phyloP scores from a whole-genome alignment of 73 alveolate species.

The Loxodes magnus region DNA sequence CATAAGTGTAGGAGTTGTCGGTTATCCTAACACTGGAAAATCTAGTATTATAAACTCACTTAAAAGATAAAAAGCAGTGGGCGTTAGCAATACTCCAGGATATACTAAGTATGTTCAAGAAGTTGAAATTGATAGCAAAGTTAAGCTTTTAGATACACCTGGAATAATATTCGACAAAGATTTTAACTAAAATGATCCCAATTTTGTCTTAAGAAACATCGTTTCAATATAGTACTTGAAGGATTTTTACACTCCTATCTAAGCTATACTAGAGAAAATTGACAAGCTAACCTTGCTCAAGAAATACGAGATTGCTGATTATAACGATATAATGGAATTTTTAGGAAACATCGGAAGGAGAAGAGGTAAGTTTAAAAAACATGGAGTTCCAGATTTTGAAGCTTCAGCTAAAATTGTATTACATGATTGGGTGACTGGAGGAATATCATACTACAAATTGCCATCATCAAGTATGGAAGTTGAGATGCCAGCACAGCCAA shows the following conservation, averaged over 20 bases:
- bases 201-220: conserved; percentile 67
- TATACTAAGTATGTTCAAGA: conserved; percentile 91
- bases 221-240: conserved; percentile 80
- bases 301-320: conserved; percentile 64
- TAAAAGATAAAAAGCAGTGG: conserved; percentile 85
- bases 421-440: conserved; percentile 86
- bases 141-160: conserved; percentile 90
- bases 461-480: too few species aligned
- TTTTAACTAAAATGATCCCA: conserved; percentile 44
- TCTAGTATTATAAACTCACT: conserved; percentile 65
- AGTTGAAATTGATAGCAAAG: conserved; percentile 83
- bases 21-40: conserved; percentile 93
- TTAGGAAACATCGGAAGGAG: conserved; percentile 73
- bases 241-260: conserved; percentile 83
- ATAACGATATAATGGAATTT: conserved; percentile 57
- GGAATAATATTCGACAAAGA: conserved; percentile 86
- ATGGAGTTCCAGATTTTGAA: conserved; percentile 88
- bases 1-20: conserved; percentile 93
- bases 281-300: conserved; percentile 50
- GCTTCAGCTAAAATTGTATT: conserved; percentile 85
- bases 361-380: conserved; percentile 76
- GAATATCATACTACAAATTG: conserved; percentile 67
- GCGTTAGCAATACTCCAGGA: conserved; percentile 93
- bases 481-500: too few species aligned
- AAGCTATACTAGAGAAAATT: conserved; percentile 68